Base-by-base conservation (phyloP, 2,329 filamentous ascomycete genomes). In the Diaporthe destruens region DNA sequence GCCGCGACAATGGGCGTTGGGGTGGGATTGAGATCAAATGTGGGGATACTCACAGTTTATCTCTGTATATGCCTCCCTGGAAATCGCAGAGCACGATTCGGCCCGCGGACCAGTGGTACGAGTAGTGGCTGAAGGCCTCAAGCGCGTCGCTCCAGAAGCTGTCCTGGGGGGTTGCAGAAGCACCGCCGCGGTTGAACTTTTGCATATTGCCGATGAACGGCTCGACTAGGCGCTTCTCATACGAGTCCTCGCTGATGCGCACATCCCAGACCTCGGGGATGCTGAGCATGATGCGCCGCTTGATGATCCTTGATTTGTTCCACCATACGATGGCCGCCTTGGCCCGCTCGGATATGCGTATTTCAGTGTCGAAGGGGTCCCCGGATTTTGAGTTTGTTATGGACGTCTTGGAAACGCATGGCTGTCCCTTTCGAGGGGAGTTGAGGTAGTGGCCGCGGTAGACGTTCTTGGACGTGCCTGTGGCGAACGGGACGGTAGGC, bases 101-200 rank as follows among this genome's bases (percentile, higher is more conserved):
- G 16, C 25, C 20, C 23, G 3, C 1, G 0, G 42, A 49, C 5
- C 11, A 5, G 42, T 63, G 42, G 25, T 49, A 63, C 25, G 57
- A 63, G 42, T 34, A 63, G 3, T 47, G 39, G 42, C 57, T 63
- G 0, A 63, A 25, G 9, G 57, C 57, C 23, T 63, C 42, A 16
- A 47, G 11, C 25, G 2, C 39, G 2, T 63, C 57, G 25, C 42
- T 14, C 57, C 57, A 47, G 4, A 2, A 18, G 7, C 2, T 14
- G 1, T 23, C 39, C 4, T 3, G 18, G 9, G 32, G 2, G 0
- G 1, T 1, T 1, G 25, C 16, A 16, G 8, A 4, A 25, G 18
- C 42, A 0, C 0, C 0, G 6, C n/a, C 44, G 25, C 12, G 47
- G 57, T 47, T 63, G 57, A 47, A 47, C 25, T 49, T 63, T 6